A percentile compares a stretch with the other conserved stretches of the same genome.
These are phyloP conservation scores for Trichoderma oligosporum DNA, from an alignment of 2,329 filamentous ascomycete genomes.

Conservation along the genomic window DNA sequence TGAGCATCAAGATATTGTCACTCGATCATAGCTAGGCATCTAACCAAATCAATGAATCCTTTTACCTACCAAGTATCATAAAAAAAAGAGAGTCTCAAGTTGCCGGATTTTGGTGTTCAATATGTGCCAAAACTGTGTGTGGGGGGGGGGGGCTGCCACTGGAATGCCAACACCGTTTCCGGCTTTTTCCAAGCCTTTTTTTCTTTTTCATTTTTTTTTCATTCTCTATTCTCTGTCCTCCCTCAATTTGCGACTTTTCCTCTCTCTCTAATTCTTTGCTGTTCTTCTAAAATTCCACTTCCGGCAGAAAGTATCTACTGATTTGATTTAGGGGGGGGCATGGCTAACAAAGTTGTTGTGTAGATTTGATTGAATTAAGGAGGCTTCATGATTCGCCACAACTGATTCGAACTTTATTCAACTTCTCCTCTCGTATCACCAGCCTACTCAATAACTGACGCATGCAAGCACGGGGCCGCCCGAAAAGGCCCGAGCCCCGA, in stretches of 20 bases:
- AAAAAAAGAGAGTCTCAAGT: neutral
- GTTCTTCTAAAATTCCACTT: neutral
- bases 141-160: neutral
- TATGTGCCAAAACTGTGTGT: neutral
- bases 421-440: neutral
- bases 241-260: neutral
- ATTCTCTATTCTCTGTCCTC: neutral
- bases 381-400: constrained; percentile 1
- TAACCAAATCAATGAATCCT: neutral
- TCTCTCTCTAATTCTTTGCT: too few relatives aligned
- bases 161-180: constrained; percentile 13
- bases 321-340: neutral
- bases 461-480: constrained; percentile 9
- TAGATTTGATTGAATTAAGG: neutral
- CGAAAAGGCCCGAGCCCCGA: constrained; percentile 17
- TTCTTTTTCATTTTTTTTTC: neutral
- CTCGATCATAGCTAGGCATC: neutral
- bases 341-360: neutral
- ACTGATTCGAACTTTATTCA: neutral
- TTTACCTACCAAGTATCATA: too few relatives aligned
- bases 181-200: neutral
- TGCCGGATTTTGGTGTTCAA: neutral
- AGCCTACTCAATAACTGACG: neutral
- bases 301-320: neutral
- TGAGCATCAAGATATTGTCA: neutral